Conservation (phyloP, 306 rosid genomes). For the Canavalia ensiformis region DNA sequence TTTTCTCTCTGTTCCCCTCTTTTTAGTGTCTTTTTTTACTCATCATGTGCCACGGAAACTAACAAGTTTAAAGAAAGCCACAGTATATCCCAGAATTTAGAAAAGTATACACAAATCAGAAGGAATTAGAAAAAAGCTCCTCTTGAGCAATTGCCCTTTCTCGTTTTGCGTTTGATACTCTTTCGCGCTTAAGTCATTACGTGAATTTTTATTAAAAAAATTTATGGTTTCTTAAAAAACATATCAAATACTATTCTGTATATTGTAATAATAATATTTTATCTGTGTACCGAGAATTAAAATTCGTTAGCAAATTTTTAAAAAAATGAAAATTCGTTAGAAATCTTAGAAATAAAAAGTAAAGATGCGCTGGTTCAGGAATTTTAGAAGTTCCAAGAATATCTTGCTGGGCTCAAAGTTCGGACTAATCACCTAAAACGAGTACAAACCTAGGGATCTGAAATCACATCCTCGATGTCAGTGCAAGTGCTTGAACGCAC, state of each 20-base stretch:
- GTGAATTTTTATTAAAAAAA: background rate
- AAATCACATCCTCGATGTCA: constrained; percentile 52
- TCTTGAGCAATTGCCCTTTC: background rate
- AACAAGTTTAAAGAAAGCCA: background rate
- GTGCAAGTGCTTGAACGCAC: constrained; percentile 50
- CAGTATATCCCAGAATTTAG: background rate
- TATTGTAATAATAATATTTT: background rate
- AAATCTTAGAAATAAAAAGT: background rate
- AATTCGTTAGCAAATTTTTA: no score
- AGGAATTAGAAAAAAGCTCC: background rate
- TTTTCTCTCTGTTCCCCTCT: constrained; percentile 31
- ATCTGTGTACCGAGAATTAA: background rate
- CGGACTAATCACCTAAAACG: background rate
- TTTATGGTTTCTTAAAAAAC: background rate
- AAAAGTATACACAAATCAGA: background rate
- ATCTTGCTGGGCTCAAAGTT: background rate
- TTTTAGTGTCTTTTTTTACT: constrained; percentile 25
- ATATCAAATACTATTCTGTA: background rate
- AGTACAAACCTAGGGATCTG: constrained; percentile 49
- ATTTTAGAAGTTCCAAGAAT: constrained; percentile 19
- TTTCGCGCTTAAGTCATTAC: background rate
- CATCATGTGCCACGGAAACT: constrained; percentile 3
- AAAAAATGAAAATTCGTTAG: background rate
- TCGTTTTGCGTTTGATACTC: background rate
- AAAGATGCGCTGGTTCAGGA: background rate